phyloP scores from a whole-genome alignment of 2,329 filamentous ascomycete genomes.

The Arthrobotrys sinensis region DNA sequence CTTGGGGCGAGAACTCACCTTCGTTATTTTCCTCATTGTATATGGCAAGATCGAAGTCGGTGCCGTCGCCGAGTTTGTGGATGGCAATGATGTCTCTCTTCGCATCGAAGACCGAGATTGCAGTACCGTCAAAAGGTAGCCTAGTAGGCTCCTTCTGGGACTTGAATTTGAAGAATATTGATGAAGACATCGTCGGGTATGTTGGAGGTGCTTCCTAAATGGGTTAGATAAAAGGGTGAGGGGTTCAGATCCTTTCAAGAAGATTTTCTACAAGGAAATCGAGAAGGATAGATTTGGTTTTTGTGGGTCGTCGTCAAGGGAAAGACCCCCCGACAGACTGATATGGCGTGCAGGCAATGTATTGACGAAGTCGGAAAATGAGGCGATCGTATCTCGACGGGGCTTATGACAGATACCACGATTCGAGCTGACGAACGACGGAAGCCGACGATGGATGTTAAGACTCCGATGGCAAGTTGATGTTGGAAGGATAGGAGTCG shows the following conservation, averaged over 20 bases:
- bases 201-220: slow-evolving; percentile 37
- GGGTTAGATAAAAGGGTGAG: slow-evolving; percentile 22
- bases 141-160: slow-evolving; percentile 95
- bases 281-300: slow-evolving; percentile 4
- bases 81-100: slow-evolving; percentile 98
- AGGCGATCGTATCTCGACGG: slow-evolving; percentile 13
- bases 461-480: slow-evolving; percentile 20
- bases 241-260: slow-evolving; percentile 20
- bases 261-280: slow-evolving; percentile 42
- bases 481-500: not conserved
- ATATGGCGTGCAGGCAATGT: slow-evolving; percentile 7
- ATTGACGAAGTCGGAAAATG: slow-evolving; percentile 11
- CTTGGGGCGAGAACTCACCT: slow-evolving; percentile 67
- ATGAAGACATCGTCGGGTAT: slow-evolving; percentile 81
- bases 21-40: slow-evolving; percentile 92
- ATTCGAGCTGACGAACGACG: not conserved
- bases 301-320: slow-evolving; percentile 30
- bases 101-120: slow-evolving; percentile 97
- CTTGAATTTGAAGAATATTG: slow-evolving; percentile 99
- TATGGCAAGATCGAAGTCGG: slow-evolving; percentile 95
- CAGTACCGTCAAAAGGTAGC: slow-evolving; percentile 96
- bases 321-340: slow-evolving; percentile 42
- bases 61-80: slow-evolving; percentile 92
- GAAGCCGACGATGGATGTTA: slow-evolving; percentile 1
- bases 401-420: slow-evolving; percentile 17